A percentile compares a stretch with the other conserved stretches of the same genome.
Evolutionary conservation across 2,329 filamentous ascomycete genomes (phyloP).

Genomic region (Beauveria pseudobassiana): DNA sequence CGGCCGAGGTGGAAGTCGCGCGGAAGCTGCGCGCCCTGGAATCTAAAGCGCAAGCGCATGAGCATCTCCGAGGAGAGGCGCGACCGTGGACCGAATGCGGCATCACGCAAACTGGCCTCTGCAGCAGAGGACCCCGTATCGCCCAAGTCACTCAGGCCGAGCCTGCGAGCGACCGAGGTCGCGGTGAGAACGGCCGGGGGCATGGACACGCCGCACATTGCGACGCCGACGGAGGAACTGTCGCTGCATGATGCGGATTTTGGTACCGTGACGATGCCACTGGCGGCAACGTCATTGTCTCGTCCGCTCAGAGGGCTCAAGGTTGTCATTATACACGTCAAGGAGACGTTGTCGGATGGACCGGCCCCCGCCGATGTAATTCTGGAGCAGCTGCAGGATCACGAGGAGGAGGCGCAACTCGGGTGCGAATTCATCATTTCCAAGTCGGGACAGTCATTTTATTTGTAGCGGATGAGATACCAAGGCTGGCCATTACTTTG

Average conservation of each 20-base stretch:
- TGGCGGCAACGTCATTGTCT: constrained; percentile 16
- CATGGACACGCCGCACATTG: constrained; percentile 34
- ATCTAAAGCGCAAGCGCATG: constrained; percentile 59
- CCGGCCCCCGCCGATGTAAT: constrained; percentile 59
- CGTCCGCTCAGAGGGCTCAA: constrained; percentile 62
- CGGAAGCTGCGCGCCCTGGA: constrained; percentile 29
- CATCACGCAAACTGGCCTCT: constrained; percentile 15
- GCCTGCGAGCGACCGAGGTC: constrained; percentile 14
- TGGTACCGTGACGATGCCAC: constrained; percentile 13
- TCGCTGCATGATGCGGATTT: constrained; percentile 31
- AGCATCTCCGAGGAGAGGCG: constrained; percentile 21
- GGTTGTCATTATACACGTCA: constrained; percentile 88
- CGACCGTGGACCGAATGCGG: constrained; percentile 15
- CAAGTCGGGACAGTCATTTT: constrained; percentile 52
- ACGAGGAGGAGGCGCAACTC: constrained; percentile 57
- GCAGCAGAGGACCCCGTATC: constrained; percentile 40
- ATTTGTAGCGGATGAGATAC: constrained; percentile 28
- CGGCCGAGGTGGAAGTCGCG: constrained; percentile 57
- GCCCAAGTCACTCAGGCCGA: constrained; percentile 37
- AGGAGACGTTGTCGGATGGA: constrained; percentile 73
- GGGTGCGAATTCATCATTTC: constrained; percentile 78
- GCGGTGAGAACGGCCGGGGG: background rate
- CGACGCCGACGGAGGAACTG: constrained; percentile 41
- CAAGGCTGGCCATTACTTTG: constrained; percentile 13
- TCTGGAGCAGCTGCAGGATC: constrained; percentile 56